These are phyloP conservation scores for Backusella westeae DNA, from an alignment of 192 early-diverging fungal genomes.

Conservation along the genomic window DNA sequence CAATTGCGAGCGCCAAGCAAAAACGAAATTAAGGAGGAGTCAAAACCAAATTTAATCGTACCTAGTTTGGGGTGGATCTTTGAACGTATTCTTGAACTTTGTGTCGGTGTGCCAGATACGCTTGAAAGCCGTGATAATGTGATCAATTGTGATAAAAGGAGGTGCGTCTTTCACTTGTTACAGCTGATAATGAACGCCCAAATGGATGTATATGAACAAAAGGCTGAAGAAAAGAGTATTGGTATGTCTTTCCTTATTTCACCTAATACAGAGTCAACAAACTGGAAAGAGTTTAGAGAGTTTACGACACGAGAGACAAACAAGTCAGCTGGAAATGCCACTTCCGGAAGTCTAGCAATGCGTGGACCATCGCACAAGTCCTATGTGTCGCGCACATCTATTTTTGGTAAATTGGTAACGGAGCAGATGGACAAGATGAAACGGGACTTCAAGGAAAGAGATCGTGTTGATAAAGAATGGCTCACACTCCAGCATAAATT, in stretches of 20 bases:
- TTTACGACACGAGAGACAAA: conserved; percentile 37
- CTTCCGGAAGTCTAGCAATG: neutral
- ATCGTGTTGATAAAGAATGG: conserved; percentile 61
- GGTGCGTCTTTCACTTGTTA: conserved; percentile 58
- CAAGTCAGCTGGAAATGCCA: neutral
- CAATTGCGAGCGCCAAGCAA: neutral
- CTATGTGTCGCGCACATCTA: conserved; percentile 9
- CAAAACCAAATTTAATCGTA: conserved; percentile 41
- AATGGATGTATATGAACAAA: conserved; percentile 13
- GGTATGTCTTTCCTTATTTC: conserved; percentile 25
- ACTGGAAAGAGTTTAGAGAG: conserved; percentile 43
- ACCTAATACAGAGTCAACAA: conserved; percentile 12
- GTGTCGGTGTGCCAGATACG: conserved; percentile 61
- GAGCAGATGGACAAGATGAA: conserved; percentile 64
- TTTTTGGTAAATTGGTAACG: conserved; percentile 49
- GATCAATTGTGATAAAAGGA: conserved; percentile 68
- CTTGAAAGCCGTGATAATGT: conserved; percentile 53
- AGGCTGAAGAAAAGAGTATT: neutral
- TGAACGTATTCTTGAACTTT: conserved; percentile 68
- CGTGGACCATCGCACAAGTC: conserved; percentile 11
- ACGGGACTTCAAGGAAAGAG: conserved; percentile 66
- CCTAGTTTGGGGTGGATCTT: conserved; percentile 74
- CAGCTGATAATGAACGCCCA: conserved; percentile 36
- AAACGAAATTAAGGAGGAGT: neutral
- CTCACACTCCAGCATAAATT: conserved; percentile 48